Base-by-base conservation (phyloP, 257 asterid genomes). In the Solanum megistacrolobum region DNA sequence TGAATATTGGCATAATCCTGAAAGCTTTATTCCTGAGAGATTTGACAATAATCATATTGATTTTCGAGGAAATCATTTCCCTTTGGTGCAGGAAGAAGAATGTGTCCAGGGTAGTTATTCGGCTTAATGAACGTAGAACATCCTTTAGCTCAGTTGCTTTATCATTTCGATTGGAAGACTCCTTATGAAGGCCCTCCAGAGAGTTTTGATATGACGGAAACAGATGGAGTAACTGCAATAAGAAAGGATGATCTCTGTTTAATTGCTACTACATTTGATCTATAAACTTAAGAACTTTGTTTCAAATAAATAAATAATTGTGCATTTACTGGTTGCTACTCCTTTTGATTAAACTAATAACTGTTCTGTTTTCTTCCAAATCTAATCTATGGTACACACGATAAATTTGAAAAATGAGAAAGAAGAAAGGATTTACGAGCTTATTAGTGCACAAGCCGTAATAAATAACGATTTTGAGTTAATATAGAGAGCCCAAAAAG, bases 381-480 rank as follows among this genome's bases (percentile, higher is more conserved):
- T 46, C 58, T 46, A 41, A 41, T 41, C 12, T 41, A 46, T 48
- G 58, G 58, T 48, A 48, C 66, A n/a, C 72, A 65, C 8, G 12
- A n/a, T 65, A n/a, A 65, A 65, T 65, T 65, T n/a, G 12, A n/a
- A 65, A 13, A 65, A 62, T 62, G 6, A 52, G 23, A 52, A 55
- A 71, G 9, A 71, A 71, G 14, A 34, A 35, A 2, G 13, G 29
- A 74, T 74, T 23, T 93, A 88, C 83, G 94, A 93, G 91, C 93
- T 89, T 79, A 90, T 60, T 91, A 93, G 95, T 93, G 95, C 95
- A 90, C 91, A 91, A 89, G 89, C 93, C 92, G 90, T 84, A 74
- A 62, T 7, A 11, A 86, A 52, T 14, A 75, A 25, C 65, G n/a
- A 25, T 78, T 35, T 38, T 78, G 84, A 43, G 36, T 41, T 41